Conservation (phyloP, 306 rosid species). For the Hippophae rhamnoides region DNA sequence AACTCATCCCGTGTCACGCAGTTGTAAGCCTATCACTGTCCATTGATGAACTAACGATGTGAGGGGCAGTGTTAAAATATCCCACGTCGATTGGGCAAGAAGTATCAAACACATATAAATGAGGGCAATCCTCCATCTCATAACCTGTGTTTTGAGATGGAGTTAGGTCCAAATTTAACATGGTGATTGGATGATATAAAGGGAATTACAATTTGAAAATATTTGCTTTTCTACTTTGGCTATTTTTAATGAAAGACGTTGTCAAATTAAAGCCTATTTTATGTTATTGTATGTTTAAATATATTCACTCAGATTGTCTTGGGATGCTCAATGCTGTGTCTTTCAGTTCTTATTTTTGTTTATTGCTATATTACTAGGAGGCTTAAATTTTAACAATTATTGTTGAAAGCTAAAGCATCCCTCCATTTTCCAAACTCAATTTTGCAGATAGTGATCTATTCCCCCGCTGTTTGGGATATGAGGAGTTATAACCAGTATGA, state of each 20-base stretch:
- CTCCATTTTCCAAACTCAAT: constrained; percentile 4
- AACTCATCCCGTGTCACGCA: too few species aligned
- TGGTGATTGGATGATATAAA: background rate
- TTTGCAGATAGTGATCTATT: constrained; percentile 15
- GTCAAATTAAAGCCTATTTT: too few species aligned
- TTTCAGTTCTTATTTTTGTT: background rate
- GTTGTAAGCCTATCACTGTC: too few species aligned
- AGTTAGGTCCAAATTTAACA: too few species aligned
- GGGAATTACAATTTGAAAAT: background rate
- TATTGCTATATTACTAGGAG: background rate
- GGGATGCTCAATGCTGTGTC: background rate
- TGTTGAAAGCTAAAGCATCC: background rate
- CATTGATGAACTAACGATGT: too few species aligned
- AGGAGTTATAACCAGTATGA: constrained; percentile 20
- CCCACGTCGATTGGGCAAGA: too few species aligned
- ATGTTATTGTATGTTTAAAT: background rate
- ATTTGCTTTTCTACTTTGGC: background rate
- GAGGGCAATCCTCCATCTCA: too few species aligned
- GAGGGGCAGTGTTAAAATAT: too few species aligned
- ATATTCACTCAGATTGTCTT: background rate
- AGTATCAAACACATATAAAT: too few species aligned
- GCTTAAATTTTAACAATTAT: constrained; percentile 4
- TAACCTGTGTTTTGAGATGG: too few species aligned
- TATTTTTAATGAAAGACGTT: too few species aligned
- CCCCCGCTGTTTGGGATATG: constrained; percentile 24